These are phyloP conservation scores for Gossypium anomalum DNA, from an alignment of 345 rosid species.

Conservation along the genomic window DNA sequence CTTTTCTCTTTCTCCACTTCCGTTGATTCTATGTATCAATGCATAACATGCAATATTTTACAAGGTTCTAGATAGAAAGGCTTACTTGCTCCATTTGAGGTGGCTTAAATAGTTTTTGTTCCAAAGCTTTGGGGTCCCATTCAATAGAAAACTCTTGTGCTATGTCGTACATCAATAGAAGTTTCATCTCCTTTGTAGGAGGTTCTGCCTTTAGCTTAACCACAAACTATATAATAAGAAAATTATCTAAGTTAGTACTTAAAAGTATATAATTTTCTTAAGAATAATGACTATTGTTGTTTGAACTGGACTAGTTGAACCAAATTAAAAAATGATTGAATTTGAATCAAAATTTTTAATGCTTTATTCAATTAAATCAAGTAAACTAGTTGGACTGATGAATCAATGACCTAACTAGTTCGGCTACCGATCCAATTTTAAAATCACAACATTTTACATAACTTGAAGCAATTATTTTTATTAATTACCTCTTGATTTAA, in stretches of 20 bases:
- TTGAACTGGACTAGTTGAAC: too few relatives aligned
- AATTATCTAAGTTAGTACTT: conserved; percentile 6
- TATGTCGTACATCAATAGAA: conserved; percentile 2
- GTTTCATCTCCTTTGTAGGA: conserved; percentile 9
- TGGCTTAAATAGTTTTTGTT: conserved; percentile 5
- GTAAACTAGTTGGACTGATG: too few relatives aligned
- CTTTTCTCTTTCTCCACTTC: too few relatives aligned
- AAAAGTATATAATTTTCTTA: neutral
- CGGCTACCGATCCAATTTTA: neutral
- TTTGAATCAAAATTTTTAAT: too few relatives aligned
- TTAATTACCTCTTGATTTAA: conserved; percentile 53
- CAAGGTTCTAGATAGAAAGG: neutral
- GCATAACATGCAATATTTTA: neutral
- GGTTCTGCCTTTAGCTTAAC: conserved; percentile 1
- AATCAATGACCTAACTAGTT: too few relatives aligned
- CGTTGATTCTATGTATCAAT: too few relatives aligned
- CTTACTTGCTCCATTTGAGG: conserved; percentile 22
- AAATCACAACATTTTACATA: neutral
- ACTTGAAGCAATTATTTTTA: neutral
- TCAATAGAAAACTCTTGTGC: conserved; percentile 4
- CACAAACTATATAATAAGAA: neutral
- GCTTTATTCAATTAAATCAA: too few relatives aligned
- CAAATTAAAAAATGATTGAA: too few relatives aligned
- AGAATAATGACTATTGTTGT: too few relatives aligned
- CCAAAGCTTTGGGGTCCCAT: conserved; percentile 61